Base-by-base conservation (phyloP, 345 rosid species). In the Eucalyptus tenuipes region DNA sequence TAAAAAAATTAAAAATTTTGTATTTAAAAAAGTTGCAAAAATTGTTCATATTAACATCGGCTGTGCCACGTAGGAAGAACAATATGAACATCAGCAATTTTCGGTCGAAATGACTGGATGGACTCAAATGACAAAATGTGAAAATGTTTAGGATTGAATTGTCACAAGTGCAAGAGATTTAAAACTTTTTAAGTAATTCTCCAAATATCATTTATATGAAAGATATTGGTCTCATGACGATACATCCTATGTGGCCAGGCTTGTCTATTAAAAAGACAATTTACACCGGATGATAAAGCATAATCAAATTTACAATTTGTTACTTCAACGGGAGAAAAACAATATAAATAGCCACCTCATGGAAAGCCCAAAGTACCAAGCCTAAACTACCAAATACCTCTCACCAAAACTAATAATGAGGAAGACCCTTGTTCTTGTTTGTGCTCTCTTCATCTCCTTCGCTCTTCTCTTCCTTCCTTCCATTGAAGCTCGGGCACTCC, bases 21-120 rank as follows among this genome's bases (percentile, higher is more conserved):
- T 40, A 15, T 49, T 49, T 49, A 13, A 49, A 2, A 49, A 49
- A 52, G 7, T 15, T 14, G 1, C 3, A 49, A 49, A 49, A 15
- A 6, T 49, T 49, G 2, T 16, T 49, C 53, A 49, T 2, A 49
- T 49, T 49, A 49, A 49, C 53, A 49, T 49, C 1, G 20, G 20
- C 2, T 49, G 53, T 49, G 53, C 53, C 8, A 16, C 3, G 1
- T 49, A 15, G 20, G 53, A 49, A 20, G 8, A 49, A 49, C 53
- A 49, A 49, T 49, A 6, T 49, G 53, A 16, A 49, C 20, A 49
- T 15, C 0, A 49, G 53, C 53, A 49, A 49, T 2, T 49, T 49
- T 49, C 20, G 5, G 0, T 49, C 20, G 0, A 49, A 49, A 49
- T 49, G 53, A 1, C 1, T 49, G 53, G 20, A 6, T 49, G 20